Conservation (phyloP, 169 alveolate genomes). For the Plasmodium berghei region DNA sequence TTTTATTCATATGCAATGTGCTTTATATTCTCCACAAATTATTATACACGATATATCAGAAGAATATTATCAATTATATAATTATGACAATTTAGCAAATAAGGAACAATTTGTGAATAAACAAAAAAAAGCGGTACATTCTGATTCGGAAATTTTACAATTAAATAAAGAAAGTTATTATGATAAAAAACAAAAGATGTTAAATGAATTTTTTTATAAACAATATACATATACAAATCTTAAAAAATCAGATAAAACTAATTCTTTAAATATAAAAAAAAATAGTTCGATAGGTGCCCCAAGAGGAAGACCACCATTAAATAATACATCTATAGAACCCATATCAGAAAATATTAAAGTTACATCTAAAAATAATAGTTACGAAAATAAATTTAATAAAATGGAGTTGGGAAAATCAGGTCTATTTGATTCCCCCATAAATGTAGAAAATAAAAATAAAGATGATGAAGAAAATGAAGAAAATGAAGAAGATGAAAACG, state of each 20-base stretch:
- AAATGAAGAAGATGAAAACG: constrained; percentile 21
- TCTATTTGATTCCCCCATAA: neutral
- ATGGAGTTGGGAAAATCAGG: too few relatives aligned
- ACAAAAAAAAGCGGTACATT: constrained; percentile 6
- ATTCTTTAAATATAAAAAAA: neutral
- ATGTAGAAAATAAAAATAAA: neutral
- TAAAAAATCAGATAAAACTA: constrained; percentile 8
- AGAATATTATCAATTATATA: constrained; percentile 63
- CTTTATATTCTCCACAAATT: constrained; percentile 56
- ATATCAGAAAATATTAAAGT: too few relatives aligned
- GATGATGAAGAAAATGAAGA: neutral
- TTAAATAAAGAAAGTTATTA: constrained; percentile 29
- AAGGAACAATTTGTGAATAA: constrained; percentile 7
- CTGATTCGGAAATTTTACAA: constrained; percentile 37
- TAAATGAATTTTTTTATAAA: constrained; percentile 29
- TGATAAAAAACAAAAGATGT: constrained; percentile 41
- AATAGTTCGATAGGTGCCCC: too few relatives aligned
- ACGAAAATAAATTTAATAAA: too few relatives aligned
- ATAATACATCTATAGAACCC: too few relatives aligned
- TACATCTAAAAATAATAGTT: too few relatives aligned
- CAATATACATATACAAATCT: neutral
- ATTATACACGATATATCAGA: constrained; percentile 50
- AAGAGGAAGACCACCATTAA: too few relatives aligned
- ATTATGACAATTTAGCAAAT: constrained; percentile 52
- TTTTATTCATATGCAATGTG: constrained; percentile 74